A percentile compares a stretch with the other conserved stretches of the same genome.
phyloP scores from a whole-genome alignment of 108 stramenopile genomes.

The Asterionellopsis glacialis region DNA sequence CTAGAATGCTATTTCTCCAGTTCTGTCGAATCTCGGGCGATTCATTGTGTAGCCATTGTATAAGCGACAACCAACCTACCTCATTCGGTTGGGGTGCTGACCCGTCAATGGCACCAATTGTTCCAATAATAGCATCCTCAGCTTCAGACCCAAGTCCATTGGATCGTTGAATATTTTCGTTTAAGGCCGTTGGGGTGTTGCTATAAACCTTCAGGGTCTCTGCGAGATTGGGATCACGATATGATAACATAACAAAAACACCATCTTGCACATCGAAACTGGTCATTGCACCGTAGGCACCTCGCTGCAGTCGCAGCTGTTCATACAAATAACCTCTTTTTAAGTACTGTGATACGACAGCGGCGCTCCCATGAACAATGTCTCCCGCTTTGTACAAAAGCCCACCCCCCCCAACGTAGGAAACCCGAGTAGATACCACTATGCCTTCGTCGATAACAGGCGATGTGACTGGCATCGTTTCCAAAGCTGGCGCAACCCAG shows the following conservation, averaged over 20 bases:
- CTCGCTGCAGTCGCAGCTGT: conserved; percentile 74
- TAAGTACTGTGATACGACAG: conserved; percentile 70
- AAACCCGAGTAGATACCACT: conserved; percentile 78
- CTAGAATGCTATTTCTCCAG: conserved; percentile 67
- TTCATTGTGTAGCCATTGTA: conserved; percentile 60
- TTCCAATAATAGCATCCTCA: conserved; percentile 65
- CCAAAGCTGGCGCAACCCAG: conserved; percentile 50
- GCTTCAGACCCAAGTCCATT: conserved; percentile 38
- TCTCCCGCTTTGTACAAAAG: conserved; percentile 65
- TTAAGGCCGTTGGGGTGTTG: conserved; percentile 44
- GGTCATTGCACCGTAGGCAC: conserved; percentile 86
- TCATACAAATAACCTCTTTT: conserved; percentile 81
- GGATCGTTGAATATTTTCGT: conserved; percentile 18
- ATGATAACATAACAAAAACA: conserved; percentile 58
- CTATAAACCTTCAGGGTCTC: conserved; percentile 77
- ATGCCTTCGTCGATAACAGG: conserved; percentile 62
- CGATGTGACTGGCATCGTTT: conserved; percentile 26
- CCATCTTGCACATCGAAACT: conserved; percentile 59
- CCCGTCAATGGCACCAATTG: conserved; percentile 82
- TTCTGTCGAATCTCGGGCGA: conserved; percentile 54
- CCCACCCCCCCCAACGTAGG: conserved; percentile 85
- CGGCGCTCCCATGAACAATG: conserved; percentile 48
- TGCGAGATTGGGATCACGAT: conserved; percentile 62
- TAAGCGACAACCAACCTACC: conserved; percentile 61
- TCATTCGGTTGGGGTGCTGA: conserved; percentile 56